Evolutionary conservation across 2,329 filamentous ascomycete genomes (phyloP), one percentile per base, ranked within the genome.

Genomic region (Xylaria arbuscula): DNA sequence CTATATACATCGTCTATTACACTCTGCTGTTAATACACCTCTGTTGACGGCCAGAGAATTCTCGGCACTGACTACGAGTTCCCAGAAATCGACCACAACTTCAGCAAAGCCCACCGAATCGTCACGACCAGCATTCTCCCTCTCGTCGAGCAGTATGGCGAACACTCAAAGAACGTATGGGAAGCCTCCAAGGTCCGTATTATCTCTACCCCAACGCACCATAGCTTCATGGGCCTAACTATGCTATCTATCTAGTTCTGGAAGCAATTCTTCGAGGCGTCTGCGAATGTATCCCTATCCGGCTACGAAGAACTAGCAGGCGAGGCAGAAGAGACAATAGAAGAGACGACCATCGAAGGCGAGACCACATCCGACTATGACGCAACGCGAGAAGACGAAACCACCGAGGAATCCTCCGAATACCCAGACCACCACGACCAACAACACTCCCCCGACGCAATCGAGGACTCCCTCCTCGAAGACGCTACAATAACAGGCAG

Each of bases 251-350:
- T 63, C 13, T 76, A 97, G 92, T 99, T 99, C 82, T 99, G 96
- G 96, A 99, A 99, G 82, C 94, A 98, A 84, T 99, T 99, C 84
- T 99, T 99, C 81, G 96, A 99, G 82, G 94, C 96, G 42, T 97
- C 94, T 56, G 96, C 96, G 78, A 98, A 99, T 76, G 95, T 99
- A 32, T 97, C 95, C 11, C 87, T 99, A 11, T 97, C 94, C 0
- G 94, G 94, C 34, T 98, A 99, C 80, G 95, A 97, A 78, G 94
- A 97, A 77, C 86, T 90, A 24, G 88, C 88, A 15, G 90, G 92
- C 63, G 89, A 88, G 61, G 83, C 85, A 1, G 90, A 92, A n/a
- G 88, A 87, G 76, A 86, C 76, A 56, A 83, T 76, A 1, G 81
- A 79, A 28, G 84, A 86, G 19, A 85, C 86, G 75, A 87, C 82